These are phyloP conservation scores for Globomyces pollinis-pini DNA, from an alignment of 192 early-diverging fungal species.

Conservation along the genomic window DNA sequence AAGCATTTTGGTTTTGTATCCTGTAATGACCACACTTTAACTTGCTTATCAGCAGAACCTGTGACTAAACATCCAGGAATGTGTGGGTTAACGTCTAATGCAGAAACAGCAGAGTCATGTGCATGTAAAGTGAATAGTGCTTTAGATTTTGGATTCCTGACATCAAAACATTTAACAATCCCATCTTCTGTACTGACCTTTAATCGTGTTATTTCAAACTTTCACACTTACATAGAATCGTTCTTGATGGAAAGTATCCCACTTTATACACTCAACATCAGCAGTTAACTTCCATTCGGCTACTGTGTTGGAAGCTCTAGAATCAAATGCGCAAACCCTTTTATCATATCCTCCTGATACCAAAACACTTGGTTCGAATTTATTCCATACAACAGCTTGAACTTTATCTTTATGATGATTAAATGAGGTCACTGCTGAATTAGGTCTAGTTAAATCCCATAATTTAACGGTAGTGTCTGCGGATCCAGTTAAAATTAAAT, in stretches of 20 bases:
- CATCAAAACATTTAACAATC: slow-evolving; percentile 82
- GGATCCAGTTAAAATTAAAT: slow-evolving; percentile 81
- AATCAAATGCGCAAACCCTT: slow-evolving; percentile 80
- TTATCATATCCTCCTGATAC: slow-evolving; percentile 90
- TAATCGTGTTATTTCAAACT: too few species aligned
- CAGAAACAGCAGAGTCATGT: slow-evolving; percentile 82
- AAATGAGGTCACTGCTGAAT: slow-evolving; percentile 63
- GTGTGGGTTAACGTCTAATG: slow-evolving; percentile 74
- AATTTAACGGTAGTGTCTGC: slow-evolving; percentile 97
- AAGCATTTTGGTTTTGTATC: slow-evolving; percentile 71
- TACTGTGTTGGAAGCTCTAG: slow-evolving; percentile 69
- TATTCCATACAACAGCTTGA: slow-evolving; percentile 88
- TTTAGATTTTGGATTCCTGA: slow-evolving; percentile 35
- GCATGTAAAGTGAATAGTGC: slow-evolving; percentile 87
- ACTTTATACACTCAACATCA: slow-evolving; percentile 87
- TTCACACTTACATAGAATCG: slow-evolving; percentile 32
- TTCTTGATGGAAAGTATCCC: slow-evolving; percentile 81
- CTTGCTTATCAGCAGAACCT: slow-evolving; percentile 77
- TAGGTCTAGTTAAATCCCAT: slow-evolving; percentile 81
- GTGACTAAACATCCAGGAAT: slow-evolving; percentile 85
- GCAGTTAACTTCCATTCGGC: slow-evolving; percentile 63
- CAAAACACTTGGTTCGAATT: slow-evolving; percentile 75
- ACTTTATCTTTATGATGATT: slow-evolving; percentile 84
- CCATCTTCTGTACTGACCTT: slow-evolving; percentile 85
- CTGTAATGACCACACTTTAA: slow-evolving; percentile 90